Evolutionary conservation across 768 basidiomycete species (phyloP), one percentile per base, ranked within the genome.

Genomic region (Kwoniella dendrophila): DNA sequence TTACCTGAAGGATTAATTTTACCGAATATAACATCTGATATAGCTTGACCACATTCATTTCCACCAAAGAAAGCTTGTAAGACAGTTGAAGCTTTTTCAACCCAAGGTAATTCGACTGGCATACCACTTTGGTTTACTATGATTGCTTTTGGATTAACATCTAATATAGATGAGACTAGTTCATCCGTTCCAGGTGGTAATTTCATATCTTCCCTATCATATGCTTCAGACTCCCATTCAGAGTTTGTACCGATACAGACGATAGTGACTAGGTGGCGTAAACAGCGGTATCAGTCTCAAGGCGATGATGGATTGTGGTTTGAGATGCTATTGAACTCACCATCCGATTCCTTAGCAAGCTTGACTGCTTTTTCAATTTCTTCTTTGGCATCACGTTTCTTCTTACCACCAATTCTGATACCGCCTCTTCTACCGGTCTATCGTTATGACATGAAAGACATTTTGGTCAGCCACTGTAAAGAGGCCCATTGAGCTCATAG

Each of bases 151-250:
- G 73, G 72, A 41, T 73, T 59, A 36, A 57, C 68, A 0, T 51
- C 33, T 8, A 77, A 70, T 16, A 78, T 56, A n/a, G 72, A 63
- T 6, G 51, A 20, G 45, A 80, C 67, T 1, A 80, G 67, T 2
- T 58, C 64, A 60, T 77, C 66, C 11, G 66, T 67, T 2, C 56
- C 59, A 6, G 62, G 61, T 43, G 77, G 77, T 1, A 78, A 62
- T n/a, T 82, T 77, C 50, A 89, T 81, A 1, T 84, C 83, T n/a
- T 83, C 83, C n/a, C 88, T 80, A 67, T 89, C 88, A 66, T 87
- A 88, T 10, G 86, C 86, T 77, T 89, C 88, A 63, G 85, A 85
- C 78, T 90, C 88, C 86, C 88, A 89, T 77, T 90, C 76, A 41
- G 85, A 84, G 30, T 85, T 85, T 22, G 88, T 80, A 4, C 88